Evolutionary conservation across 306 rosid species (phyloP).

Genomic region (Cucurbita pepo): DNA sequence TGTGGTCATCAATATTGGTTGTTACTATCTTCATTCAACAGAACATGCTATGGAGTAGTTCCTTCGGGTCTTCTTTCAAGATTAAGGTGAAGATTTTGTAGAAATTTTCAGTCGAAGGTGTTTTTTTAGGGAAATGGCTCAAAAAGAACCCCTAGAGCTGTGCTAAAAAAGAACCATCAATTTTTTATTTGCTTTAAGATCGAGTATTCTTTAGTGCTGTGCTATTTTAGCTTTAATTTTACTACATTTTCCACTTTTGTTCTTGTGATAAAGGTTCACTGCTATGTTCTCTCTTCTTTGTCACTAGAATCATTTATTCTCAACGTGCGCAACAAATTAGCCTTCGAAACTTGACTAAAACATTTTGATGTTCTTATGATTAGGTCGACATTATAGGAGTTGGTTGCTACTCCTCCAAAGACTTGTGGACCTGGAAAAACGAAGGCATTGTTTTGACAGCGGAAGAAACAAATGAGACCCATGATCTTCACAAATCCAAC

Average conservation of each 20-base stretch:
- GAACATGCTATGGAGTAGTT: neutral
- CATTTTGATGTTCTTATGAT: neutral
- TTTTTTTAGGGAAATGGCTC: neutral
- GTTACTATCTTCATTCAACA: neutral
- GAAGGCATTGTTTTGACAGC: slow-evolving; percentile 86
- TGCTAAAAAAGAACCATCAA: neutral
- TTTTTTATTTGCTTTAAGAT: neutral
- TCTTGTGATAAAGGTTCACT: neutral
- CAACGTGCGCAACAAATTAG: neutral
- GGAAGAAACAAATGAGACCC: slow-evolving; percentile 67
- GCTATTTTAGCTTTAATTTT: neutral
- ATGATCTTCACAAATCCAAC: slow-evolving; percentile 77
- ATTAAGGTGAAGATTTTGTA: neutral
- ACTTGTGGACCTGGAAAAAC: slow-evolving; percentile 91
- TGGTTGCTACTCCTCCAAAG: slow-evolving; percentile 92
- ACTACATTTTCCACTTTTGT: neutral
- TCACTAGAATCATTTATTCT: neutral
- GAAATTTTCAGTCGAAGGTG: neutral
- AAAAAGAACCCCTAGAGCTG: neutral
- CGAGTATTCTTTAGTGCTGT: neutral
- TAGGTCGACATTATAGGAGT: slow-evolving; percentile 97
- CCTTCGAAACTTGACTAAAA: neutral
- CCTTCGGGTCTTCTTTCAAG: neutral
- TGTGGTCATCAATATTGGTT: neutral
- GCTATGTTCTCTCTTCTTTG: neutral